Evolutionary conservation across 179 eudicot genomes (phyloP), one percentile per base, ranked within the genome.

Genomic region (Carnegiea gigantea): DNA sequence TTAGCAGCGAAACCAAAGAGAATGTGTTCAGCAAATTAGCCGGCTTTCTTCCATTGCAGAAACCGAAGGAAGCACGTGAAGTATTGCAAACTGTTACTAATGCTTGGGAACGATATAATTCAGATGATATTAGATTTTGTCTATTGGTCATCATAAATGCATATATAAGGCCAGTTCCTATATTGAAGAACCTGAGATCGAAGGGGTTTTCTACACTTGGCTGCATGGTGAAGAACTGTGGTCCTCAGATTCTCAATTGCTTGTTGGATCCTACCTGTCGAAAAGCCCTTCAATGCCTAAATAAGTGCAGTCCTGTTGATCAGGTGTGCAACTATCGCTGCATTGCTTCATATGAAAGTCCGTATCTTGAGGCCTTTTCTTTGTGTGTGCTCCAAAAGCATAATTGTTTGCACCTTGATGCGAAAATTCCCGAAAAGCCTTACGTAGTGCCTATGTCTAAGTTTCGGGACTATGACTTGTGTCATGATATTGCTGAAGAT

Each of bases 301-400:
- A 96, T 77, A 83, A 88, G 49, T 96, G 99, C 87, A 96, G 99
- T 78, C 97, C 98, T 20, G 92, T 94, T 49, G 99, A 96, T 87
- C 99, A 96, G 84, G 99, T 96, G 48, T 96, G 99, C 89, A 96
- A 89, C 80, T 96, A 96, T 75, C 87, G 87, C 9, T 96, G 99
- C 83, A 94, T 96, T 73, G 98, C 95, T 49, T 94, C 99, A 0
- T 94, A 96, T 57, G 98, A 96, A 78, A 96, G 97, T 75, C 92
- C 88, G 7, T 77, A 75, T 49, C 90, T 96, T 21, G 97, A 96
- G 88, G 92, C 92, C 28, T 94, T 96, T 81, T 92, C 99, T 72
- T 88, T 96, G 9, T 96, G 99, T 81, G 97, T 94, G 23, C 82
- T 94, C 64, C 99, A 96, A 82, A 94, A 92, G 83, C 82, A 96